Base-by-base conservation (phyloP, 2,329 filamentous ascomycete genomes). In the Colletotrichum phormii region DNA sequence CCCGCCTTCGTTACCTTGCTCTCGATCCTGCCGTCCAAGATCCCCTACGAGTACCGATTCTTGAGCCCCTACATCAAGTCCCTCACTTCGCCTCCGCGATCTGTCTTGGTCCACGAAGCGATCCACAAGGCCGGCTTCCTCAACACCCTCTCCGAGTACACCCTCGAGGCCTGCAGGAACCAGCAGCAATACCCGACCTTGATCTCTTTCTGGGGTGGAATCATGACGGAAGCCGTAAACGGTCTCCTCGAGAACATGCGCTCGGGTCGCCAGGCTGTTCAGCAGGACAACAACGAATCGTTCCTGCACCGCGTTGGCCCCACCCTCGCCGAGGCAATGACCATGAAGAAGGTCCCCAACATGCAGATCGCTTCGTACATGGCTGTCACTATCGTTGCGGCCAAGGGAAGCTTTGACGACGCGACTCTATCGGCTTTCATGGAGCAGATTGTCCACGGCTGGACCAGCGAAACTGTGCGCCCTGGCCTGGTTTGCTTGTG, bases 351-450 rank as follows among this genome's bases (percentile, higher is more conserved):
- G 73, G 91, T 92, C 0, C 90, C 95, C 0, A 94, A 96, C 74
- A 86, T 98, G 54, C 93, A 95, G 75, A 89, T 97, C 73, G 95
- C 93, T 18, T 95, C 94, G 70, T 98, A 98, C 81, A 98, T 98
- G 93, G 91, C 98, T 24, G 89, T 95, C 68, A 91, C 95, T 7
- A 91, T 98, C 61, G 89, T 98, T 74, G 95, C 94, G 7, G 92
- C 94, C 61, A 98, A 98, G 82, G 92, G 93, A 0, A 88, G 90
- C 60, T 87, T 98, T 15, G 90, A 93, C 59, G 95, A 98, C 77
- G 89, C 89, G 69, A 90, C 95, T 2, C 86, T 98, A n/a, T 91
- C 94, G 66, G 92, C 92, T 1, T 88, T 99, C 78, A 97, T 98
- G 95, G 94, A 97, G 78, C 94, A 95, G 75, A 90, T 98, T 42